Conservation (phyloP, 2,329 filamentous ascomycete genomes). For the Claviceps sp. region DNA sequence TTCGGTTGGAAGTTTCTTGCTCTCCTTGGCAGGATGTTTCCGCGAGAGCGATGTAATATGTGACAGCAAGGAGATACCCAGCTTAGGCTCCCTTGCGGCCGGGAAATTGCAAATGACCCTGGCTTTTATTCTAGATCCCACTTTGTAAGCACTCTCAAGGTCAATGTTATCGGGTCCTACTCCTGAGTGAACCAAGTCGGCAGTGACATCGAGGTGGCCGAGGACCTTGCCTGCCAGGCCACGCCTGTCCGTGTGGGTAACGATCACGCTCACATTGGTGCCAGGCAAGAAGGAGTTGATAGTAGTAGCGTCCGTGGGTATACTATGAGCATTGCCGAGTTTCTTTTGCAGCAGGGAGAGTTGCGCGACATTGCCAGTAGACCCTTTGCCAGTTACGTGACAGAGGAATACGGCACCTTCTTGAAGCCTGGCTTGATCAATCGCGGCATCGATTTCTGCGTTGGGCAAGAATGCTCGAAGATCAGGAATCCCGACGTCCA, state of each 20-base stretch:
- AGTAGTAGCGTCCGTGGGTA: slow-evolving; percentile 63
- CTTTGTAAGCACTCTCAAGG: slow-evolving; percentile 64
- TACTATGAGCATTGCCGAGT: slow-evolving; percentile 51
- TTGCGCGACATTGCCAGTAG: slow-evolving; percentile 74
- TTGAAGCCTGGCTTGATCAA: slow-evolving; percentile 56
- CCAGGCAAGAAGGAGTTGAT: slow-evolving; percentile 86
- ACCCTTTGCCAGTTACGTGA: slow-evolving; percentile 59
- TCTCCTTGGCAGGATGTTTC: slow-evolving; percentile 24
- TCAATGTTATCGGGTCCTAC: slow-evolving; percentile 55
- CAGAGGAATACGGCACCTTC: slow-evolving; percentile 79
- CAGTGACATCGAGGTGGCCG: slow-evolving; percentile 80
- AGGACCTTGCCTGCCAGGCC: slow-evolving; percentile 86
- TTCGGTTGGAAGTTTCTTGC: slow-evolving; percentile 38
- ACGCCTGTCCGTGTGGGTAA: slow-evolving; percentile 59
- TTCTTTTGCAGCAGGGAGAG: slow-evolving; percentile 62
- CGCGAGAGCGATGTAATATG: slow-evolving; percentile 56
- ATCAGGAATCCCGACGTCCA: slow-evolving; percentile 71
- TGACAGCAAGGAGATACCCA: slow-evolving; percentile 80
- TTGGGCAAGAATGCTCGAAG: slow-evolving; percentile 75
- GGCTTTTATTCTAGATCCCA: slow-evolving; percentile 71
- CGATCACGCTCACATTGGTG: slow-evolving; percentile 72
- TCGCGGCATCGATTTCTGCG: slow-evolving; percentile 58
- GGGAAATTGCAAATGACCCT: slow-evolving; percentile 84
- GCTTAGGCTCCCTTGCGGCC: slow-evolving; percentile 60
- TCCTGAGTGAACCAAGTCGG: slow-evolving; percentile 81